Evolutionary conservation across 768 basidiomycete genomes (phyloP).

Genomic region (Psilocybe cyanescens): DNA sequence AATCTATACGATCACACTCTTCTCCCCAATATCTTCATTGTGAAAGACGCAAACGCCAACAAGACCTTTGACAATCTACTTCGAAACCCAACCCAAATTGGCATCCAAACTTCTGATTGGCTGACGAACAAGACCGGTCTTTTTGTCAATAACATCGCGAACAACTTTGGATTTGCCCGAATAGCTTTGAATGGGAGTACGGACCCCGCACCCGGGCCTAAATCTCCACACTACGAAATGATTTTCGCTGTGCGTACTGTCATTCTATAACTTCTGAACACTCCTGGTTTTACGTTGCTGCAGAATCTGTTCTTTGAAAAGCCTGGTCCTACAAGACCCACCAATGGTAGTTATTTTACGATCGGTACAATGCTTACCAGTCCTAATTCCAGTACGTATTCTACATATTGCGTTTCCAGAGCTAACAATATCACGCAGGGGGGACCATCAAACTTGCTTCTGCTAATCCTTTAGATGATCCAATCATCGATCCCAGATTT

Average conservation of each 20-base stretch:
- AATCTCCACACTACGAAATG: conserved; percentile 35
- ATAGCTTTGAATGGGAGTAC: conserved; percentile 24
- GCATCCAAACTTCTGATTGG: conserved; percentile 29
- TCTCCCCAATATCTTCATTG: conserved; percentile 29
- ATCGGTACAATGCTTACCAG: conserved; percentile 30
- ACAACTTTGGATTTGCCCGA: conserved; percentile 34
- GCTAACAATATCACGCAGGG: conserved; percentile 23
- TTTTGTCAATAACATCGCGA: conserved; percentile 30
- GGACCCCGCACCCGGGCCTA: conserved; percentile 35
- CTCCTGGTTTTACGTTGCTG: not conserved
- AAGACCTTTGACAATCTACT: not conserved
- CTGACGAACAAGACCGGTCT: conserved; percentile 27
- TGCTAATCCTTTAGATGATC: conserved; percentile 47
- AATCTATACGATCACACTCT: conserved; percentile 48
- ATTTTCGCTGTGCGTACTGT: conserved; percentile 29
- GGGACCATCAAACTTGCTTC: conserved; percentile 41
- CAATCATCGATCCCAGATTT: conserved; percentile 54
- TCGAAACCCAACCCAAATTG: conserved; percentile 8
- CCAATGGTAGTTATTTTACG: conserved; percentile 34
- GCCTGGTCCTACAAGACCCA: conserved; percentile 18
- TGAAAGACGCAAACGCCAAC: conserved; percentile 25
- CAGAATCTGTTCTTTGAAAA: conserved; percentile 20
- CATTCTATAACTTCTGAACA: not conserved
- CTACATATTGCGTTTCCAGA: not conserved
- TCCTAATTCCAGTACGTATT: conserved; percentile 36